These are phyloP conservation scores for Myochromella boudieri DNA, from an alignment of 768 basidiomycete species.

Conservation along the genomic window DNA sequence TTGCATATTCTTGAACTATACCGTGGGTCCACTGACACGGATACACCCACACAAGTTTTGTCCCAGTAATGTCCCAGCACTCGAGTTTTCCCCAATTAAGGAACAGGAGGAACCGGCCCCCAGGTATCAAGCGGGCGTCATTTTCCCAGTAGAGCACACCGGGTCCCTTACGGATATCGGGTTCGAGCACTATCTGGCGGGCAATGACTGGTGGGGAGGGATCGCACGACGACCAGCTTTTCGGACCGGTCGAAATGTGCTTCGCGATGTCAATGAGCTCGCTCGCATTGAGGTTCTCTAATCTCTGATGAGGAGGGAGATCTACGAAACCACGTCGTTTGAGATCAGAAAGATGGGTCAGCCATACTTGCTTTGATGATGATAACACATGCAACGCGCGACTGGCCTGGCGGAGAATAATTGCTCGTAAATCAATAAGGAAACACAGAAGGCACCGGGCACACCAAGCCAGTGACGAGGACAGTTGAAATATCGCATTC, in stretches of 20 bases:
- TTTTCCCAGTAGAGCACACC: background rate
- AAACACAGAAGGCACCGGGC: background rate
- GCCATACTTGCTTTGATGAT: slow-evolving; percentile 32
- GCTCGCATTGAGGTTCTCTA: background rate
- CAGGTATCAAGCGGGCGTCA: background rate
- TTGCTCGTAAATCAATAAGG: background rate
- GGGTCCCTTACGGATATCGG: background rate
- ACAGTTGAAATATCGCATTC: slow-evolving; percentile 6
- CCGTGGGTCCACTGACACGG: background rate
- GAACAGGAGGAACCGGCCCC: background rate
- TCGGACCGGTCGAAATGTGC: background rate
- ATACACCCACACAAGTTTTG: background rate
- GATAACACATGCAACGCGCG: slow-evolving; percentile 36
- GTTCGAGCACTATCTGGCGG: background rate
- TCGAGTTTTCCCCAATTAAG: background rate
- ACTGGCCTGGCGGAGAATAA: background rate
- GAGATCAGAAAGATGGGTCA: background rate
- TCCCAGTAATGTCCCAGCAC: background rate
- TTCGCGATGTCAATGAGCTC: slow-evolving; percentile 7
- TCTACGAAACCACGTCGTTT: slow-evolving; percentile 7
- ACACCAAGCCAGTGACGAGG: background rate
- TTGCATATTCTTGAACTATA: background rate
- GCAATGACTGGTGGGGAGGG: background rate
- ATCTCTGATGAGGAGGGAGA: background rate
- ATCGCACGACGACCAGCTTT: background rate